Conservation (phyloP, 345 rosid species). For the Psidium friedrichsthalianum region DNA sequence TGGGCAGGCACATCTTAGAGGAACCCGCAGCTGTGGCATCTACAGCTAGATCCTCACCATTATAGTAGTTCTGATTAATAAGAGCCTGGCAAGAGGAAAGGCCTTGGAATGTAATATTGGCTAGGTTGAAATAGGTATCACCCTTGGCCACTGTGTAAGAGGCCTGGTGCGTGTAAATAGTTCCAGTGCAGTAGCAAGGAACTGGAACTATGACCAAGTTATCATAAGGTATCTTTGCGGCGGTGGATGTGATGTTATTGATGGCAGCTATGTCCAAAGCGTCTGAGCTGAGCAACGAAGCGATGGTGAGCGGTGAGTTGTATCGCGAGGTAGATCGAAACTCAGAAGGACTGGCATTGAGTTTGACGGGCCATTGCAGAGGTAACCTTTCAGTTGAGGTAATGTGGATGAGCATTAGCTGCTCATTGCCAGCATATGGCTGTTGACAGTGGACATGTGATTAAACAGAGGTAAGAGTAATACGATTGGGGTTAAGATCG, state of each 20-base stretch:
- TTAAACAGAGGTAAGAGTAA: background rate
- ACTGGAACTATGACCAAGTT: slow-evolving; percentile 12
- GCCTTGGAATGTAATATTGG: slow-evolving; percentile 5
- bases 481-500: background rate
- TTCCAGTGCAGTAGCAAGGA: slow-evolving; percentile 18
- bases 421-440: background rate
- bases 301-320: slow-evolving; percentile 5
- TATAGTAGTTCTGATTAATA: background rate
- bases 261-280: slow-evolving; percentile 2
- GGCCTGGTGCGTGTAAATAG: slow-evolving; percentile 5
- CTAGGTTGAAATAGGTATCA: background rate
- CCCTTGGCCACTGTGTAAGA: background rate
- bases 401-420: background rate
- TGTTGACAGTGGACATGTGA: background rate
- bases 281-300: slow-evolving; percentile 16
- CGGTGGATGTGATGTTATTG: slow-evolving; percentile 3
- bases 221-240: background rate
- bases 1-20: slow-evolving; percentile 5
- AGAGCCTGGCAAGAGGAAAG: slow-evolving; percentile 4
- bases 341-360: slow-evolving; percentile 15
- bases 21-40: slow-evolving; percentile 11
- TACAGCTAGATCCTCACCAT: background rate
- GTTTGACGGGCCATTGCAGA: slow-evolving; percentile 10
- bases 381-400: slow-evolving; percentile 10
- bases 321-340: slow-evolving; percentile 3